phyloP scores from a whole-genome alignment of 208 protist species.

The Wallacemonas sp. region DNA sequence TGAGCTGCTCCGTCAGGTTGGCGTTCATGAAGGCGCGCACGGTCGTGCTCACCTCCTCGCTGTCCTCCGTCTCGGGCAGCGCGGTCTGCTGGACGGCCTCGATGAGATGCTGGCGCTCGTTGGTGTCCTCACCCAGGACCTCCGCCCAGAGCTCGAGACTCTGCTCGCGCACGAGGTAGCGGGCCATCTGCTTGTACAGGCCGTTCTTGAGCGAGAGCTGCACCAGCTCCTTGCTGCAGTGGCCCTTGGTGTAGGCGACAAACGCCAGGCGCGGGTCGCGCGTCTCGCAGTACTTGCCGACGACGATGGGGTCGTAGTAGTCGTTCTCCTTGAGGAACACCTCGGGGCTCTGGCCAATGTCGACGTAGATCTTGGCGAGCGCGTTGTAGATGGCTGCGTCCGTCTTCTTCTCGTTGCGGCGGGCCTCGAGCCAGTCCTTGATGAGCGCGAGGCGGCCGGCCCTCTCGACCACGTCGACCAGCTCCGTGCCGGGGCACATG shows the following conservation, averaged over 20 bases:
- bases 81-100: constrained; percentile 99
- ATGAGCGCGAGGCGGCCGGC: constrained; percentile 96
- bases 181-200: constrained; percentile 97
- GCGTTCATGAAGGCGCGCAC: constrained; percentile 99
- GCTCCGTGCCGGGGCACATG: constrained; percentile 94
- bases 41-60: constrained; percentile 98
- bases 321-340: constrained; percentile 97
- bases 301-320: constrained; percentile 95
- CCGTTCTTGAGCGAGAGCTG: constrained; percentile 96
- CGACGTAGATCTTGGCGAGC: constrained; percentile 99
- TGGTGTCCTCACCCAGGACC: constrained; percentile 94
- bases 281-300: constrained; percentile 99
- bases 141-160: constrained; percentile 97
- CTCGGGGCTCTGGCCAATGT: constrained; percentile 96
- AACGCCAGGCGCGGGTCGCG: constrained; percentile 98
- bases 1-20: constrained; percentile 98
- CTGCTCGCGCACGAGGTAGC: constrained; percentile 98
- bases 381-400: constrained; percentile 98
- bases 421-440: constrained; percentile 98
- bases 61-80: constrained; percentile 96
- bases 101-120: constrained; percentile 91
- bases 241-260: constrained; percentile 95
- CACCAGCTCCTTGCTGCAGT: constrained; percentile 98
- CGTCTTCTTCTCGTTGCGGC: constrained; percentile 94
- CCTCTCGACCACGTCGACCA: constrained; percentile 84